Evolutionary conservation across 1,139 yeast species (phyloP), one percentile per base, ranked within the genome.

Genomic region (Zygosaccharomyces sapae): DNA sequence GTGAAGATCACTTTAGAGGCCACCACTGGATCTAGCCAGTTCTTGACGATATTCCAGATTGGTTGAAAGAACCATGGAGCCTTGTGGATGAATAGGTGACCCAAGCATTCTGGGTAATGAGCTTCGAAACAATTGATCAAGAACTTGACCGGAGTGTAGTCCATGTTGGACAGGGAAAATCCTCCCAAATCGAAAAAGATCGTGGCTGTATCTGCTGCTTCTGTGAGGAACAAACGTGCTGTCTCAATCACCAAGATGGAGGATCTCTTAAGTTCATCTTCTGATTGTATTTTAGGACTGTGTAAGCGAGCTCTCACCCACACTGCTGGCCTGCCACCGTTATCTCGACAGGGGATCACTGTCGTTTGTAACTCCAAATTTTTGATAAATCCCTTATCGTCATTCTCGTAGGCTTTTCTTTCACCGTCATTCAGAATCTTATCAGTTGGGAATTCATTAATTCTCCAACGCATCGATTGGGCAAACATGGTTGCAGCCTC

Each of bases 51-150:
- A 52, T 80, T 81, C 96, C 96, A 88, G 54, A 87, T 83, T 29
- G 94, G 86, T 52, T 82, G 77, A 71, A 88, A 88, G 40, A 88
- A 76, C 94, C 95, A 86, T 5, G 96, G 96, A 0, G 96, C 95
- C 56, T 84, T 83, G 69, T 88, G 95, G 53, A 88, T 80, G 59
- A 86, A 73, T 45, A 88, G 68, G 46, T 77, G 77, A 13, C 94
- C 94, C 42, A 88, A 73, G 44, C 83, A 81, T 66, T 88, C 96
- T 1, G 96, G 96, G 63, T 86, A 88, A 63, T 86, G 89, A 0
- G 88, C 88, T 69, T 88, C 95, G 62, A 88, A 86, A 51, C 86
- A 80, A 47, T 77, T 74, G 50, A 86, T 80, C 68, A 88, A 75
- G 67, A 84, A 87, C 66, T 84, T 84, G 46, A 87, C 89, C 3